Evolutionary conservation across 2,329 filamentous ascomycete species (phyloP).

Genomic region (Didymosphaeria variabile): DNA sequence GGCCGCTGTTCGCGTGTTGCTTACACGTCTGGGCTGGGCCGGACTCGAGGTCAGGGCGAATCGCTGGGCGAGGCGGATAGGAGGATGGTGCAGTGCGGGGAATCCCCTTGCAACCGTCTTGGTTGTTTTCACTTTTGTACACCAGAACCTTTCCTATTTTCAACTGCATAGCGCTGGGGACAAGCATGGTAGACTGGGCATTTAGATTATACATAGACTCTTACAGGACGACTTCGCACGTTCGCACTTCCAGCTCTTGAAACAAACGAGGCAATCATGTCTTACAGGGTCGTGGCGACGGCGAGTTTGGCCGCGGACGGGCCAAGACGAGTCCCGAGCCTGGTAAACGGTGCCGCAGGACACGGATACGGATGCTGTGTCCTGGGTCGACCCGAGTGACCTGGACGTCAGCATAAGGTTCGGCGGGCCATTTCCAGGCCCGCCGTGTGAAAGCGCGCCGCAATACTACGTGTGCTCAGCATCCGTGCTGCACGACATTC

Average conservation of each 20-base stretch:
- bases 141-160: not conserved
- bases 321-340: not conserved
- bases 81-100: not conserved
- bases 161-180: slow-evolving; percentile 14
- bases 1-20: slow-evolving; percentile 8
- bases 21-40: slow-evolving; percentile 4
- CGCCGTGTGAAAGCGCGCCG: not conserved
- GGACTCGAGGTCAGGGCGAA: slow-evolving; percentile 3
- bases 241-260: not conserved
- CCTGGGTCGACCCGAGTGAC: not conserved
- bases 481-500: slow-evolving; percentile 2
- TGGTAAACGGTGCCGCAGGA: slow-evolving; percentile 3
- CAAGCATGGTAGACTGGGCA: slow-evolving; percentile 3
- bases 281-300: not conserved
- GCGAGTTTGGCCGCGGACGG: not conserved
- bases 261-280: not conserved
- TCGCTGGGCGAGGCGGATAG: slow-evolving; percentile 3
- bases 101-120: not conserved
- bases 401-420: slow-evolving; percentile 18
- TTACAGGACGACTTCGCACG: not conserved
- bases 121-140: not conserved
- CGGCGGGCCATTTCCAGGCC: not conserved
- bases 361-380: not conserved
- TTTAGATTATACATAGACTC: not conserved
- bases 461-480: not conserved